Percentiles rank a stretch among this genome's conserved stretches.
These are phyloP conservation scores for Silybum marianum DNA, from an alignment of 129 eudicot genomes.

Conservation along the genomic window DNA sequence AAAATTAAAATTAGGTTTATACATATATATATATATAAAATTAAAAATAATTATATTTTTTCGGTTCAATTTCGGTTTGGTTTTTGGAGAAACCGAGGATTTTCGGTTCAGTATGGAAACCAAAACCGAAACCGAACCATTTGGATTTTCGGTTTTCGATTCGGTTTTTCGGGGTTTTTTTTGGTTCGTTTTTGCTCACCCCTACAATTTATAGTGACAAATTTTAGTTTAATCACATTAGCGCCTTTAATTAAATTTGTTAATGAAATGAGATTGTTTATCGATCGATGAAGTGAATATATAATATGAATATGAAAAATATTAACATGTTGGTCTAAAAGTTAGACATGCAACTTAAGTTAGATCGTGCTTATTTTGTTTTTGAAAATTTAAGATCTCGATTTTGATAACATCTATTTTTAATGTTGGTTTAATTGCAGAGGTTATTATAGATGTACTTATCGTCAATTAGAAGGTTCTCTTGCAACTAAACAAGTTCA, in stretches of 20 bases:
- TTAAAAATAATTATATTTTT: no score
- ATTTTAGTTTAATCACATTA: not conserved
- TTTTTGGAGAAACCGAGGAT: no score
- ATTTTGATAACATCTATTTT: not conserved
- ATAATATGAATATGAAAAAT: not conserved
- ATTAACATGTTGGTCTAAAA: not conserved
- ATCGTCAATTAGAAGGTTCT: constrained; percentile 57
- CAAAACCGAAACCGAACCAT: no score
- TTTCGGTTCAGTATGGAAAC: no score
- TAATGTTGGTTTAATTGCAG: constrained; percentile 52
- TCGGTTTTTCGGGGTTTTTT: no score
- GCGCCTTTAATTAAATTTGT: not conserved
- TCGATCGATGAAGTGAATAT: not conserved
- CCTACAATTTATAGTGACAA: not conserved
- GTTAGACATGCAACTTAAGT: not conserved
- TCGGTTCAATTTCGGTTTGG: no score
- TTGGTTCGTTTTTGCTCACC: no score
- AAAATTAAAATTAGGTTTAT: no score
- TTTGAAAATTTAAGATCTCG: not conserved
- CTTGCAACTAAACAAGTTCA: constrained; percentile 79
- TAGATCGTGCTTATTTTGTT: not conserved
- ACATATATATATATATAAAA: no score
- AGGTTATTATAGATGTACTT: constrained; percentile 77
- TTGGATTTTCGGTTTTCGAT: no score
- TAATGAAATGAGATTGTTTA: not conserved